Base-by-base conservation (phyloP, 805 yeast genomes). In the Maudiozyma saulgeensis region DNA sequence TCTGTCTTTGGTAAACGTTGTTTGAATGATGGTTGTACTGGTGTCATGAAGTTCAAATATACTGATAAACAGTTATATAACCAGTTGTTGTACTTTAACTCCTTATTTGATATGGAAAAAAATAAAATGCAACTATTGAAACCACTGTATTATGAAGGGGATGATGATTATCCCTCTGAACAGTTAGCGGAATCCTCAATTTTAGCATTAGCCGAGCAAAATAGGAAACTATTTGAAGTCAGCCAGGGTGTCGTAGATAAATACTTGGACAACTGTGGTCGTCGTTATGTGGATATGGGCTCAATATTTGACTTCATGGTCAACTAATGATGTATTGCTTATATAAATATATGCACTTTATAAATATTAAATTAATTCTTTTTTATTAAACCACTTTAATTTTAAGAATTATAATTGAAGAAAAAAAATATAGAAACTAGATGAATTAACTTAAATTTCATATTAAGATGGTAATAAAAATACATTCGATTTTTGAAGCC, bases 1-100 rank as follows among this genome's bases (percentile, higher is more conserved):
- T 80, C 90, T 19, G 96, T 90, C 4, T 88, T 87, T 60, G 98
- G 98, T 47, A 80, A 82, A 56, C 76, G 91, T 56, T 89, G 98
- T 65, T 73, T 88, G 51, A 41, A 66, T 66, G 50, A 76, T 75
- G 59, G 71, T 39, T 77, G 81, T 51, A 84, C 86, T 58, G 97
- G 98, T 38, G 79, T 84, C 11, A 84, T 89, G 88, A 72, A 79
- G 51, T 85, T 81, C 66, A 76, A 75, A 50, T 93, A 86, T 63
- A 73, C 81, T 25, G 96, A 87, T 64, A 84, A 83, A 61, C 83
- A 80, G 47, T 72, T 93, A 39, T 91, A 90, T 72, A 87, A 87
- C 59, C 98, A 93, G 68, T 70, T 93, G 55, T 72, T 86, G 42
- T 91, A 87, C 61, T 79, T 86, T 56, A 81, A 79, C 53, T 77